Conservation (phyloP, 768 basidiomycete species). For the Kwoniella sp. region DNA sequence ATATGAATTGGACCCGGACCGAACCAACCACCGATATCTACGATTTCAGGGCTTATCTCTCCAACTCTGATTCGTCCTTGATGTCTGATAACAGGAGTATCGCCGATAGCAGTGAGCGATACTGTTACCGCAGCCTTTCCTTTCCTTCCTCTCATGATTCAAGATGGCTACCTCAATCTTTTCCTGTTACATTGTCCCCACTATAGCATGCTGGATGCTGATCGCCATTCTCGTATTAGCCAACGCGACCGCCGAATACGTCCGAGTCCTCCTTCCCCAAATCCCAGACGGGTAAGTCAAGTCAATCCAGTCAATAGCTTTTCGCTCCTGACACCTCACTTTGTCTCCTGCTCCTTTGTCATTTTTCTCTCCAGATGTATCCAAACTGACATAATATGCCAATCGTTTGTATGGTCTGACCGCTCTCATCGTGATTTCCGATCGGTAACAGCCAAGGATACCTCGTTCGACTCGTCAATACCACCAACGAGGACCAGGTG, state of each 20-base stretch:
- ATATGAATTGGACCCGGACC: slow-evolving; percentile 43
- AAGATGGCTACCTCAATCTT: too few species aligned
- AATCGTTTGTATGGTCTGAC: too few species aligned
- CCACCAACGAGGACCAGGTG: slow-evolving; percentile 36
- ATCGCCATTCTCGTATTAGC: slow-evolving; percentile 16
- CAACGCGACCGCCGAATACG: slow-evolving; percentile 39
- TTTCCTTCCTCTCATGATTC: too few species aligned
- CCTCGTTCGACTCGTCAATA: slow-evolving; percentile 44
- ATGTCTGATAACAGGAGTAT: slow-evolving; percentile 33
- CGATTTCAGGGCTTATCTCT: slow-evolving; percentile 38
- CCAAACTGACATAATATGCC: too few species aligned
- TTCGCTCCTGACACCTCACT: neutral
- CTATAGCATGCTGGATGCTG: too few species aligned
- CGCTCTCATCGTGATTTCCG: too few species aligned
- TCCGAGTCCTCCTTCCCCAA: slow-evolving; percentile 37
- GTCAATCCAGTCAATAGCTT: too few species aligned
- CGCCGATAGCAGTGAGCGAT: slow-evolving; percentile 48
- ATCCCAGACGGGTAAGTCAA: slow-evolving; percentile 28
- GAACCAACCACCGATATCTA: slow-evolving; percentile 36
- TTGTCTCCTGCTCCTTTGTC: neutral
- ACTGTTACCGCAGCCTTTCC: too few species aligned
- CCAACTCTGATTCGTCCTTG: slow-evolving; percentile 34
- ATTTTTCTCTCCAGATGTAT: too few species aligned
- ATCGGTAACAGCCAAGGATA: slow-evolving; percentile 30
- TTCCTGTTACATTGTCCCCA: too few species aligned